Percentiles rank a stretch among this genome's conserved stretches.
Evolutionary conservation across 163 green algal species (phyloP).

Genomic region (Picocystis sp.): DNA sequence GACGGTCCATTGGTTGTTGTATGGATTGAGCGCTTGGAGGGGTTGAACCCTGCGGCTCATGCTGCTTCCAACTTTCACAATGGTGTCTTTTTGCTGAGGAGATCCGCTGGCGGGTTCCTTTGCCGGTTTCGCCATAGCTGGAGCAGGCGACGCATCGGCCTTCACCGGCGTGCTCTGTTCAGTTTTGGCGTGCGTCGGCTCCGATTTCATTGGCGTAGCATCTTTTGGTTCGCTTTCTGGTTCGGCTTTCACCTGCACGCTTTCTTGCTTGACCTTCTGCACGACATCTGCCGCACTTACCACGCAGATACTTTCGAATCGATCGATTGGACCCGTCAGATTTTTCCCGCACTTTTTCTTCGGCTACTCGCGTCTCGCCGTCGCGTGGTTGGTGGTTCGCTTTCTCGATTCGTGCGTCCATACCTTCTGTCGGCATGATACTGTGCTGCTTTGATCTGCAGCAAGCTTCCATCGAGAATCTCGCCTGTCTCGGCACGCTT

Average conservation of each 20-base stretch:
- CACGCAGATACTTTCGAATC: constrained; percentile 1
- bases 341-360: neutral
- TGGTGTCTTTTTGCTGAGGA: neutral
- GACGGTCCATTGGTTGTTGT: constrained; percentile 60
- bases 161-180: neutral
- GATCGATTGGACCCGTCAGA: neutral
- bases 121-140: neutral
- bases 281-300: neutral
- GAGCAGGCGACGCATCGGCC: neutral
- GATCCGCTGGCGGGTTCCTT: constrained; percentile 1
- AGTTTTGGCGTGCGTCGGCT: neutral
- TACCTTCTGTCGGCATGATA: neutral
- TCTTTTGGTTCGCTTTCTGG: neutral
- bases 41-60: constrained; percentile 25
- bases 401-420: neutral
- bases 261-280: neutral
- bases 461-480: too few species aligned
- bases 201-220: neutral
- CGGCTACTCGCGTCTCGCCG: neutral
- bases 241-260: neutral
- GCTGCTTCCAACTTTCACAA: neutral
- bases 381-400: neutral
- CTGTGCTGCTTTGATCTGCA: too few species aligned
- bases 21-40: constrained; percentile 59
- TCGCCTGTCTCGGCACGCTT: too few species aligned